phyloP scores from a whole-genome alignment of 768 basidiomycete genomes.

The Hirschioporus abietinus region DNA sequence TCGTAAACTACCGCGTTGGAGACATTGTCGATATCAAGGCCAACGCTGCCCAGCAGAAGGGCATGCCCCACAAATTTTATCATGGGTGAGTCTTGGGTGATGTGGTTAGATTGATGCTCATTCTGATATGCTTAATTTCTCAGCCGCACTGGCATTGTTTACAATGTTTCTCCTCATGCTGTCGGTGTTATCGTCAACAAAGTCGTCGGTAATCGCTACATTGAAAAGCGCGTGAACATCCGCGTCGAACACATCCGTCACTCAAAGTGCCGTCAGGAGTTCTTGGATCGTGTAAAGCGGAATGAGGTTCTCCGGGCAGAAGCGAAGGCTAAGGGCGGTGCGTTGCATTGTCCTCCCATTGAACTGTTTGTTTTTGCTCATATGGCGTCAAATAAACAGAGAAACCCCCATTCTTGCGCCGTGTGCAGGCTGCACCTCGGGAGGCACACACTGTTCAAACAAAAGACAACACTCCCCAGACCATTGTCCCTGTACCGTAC shows the following conservation, averaged over 20 bases:
- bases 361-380: conserved; percentile 8
- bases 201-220: conserved; percentile 96
- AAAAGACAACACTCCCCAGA: conserved; percentile 78
- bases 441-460: conserved; percentile 70
- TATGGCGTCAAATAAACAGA: conserved; percentile 1
- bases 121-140: conserved; percentile 9
- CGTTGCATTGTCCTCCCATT: conserved; percentile 26
- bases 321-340: conserved; percentile 89
- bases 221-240: conserved; percentile 99
- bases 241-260: conserved; percentile 93
- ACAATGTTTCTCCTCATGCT: conserved; percentile 93
- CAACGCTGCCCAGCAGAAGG: conserved; percentile 98
- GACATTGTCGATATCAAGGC: conserved; percentile 99
- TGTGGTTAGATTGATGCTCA: conserved; percentile 6
- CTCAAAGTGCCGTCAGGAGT: conserved; percentile 97
- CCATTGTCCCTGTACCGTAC: conserved; percentile 88
- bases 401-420: conserved; percentile 48
- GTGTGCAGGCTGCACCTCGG: conserved; percentile 79
- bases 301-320: conserved; percentile 81
- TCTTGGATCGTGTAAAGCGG: conserved; percentile 90
- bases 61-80: conserved; percentile 99
- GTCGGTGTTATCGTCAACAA: conserved; percentile 98
- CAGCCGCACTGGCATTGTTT: conserved; percentile 96
- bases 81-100: conserved; percentile 64
- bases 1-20: conserved; percentile 89